phyloP scores from a whole-genome alignment of 2,329 filamentous ascomycete genomes.

The Ceratocystis colombiana region DNA sequence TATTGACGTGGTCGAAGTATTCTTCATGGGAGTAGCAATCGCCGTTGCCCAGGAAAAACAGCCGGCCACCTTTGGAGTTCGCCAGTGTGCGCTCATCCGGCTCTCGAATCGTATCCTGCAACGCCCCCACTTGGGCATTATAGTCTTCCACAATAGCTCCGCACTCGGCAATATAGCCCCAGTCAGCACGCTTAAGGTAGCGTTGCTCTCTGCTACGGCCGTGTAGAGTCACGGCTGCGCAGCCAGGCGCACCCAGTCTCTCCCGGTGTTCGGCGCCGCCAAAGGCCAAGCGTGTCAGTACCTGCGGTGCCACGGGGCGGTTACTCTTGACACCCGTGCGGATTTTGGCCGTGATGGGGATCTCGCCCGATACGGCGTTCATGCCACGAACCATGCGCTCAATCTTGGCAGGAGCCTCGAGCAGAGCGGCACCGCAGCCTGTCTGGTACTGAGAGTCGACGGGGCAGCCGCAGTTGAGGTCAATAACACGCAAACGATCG shows the following conservation, averaged over 20 bases:
- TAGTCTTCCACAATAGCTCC: slow-evolving; percentile 73
- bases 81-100: slow-evolving; percentile 65
- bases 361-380: slow-evolving; percentile 82
- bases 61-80: slow-evolving; percentile 53
- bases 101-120: slow-evolving; percentile 68
- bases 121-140: slow-evolving; percentile 54
- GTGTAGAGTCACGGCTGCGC: slow-evolving; percentile 91
- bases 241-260: slow-evolving; percentile 64
- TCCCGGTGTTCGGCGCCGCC: slow-evolving; percentile 64
- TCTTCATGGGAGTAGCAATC: slow-evolving; percentile 91
- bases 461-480: slow-evolving; percentile 93
- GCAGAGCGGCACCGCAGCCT: slow-evolving; percentile 79
- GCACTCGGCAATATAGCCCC: slow-evolving; percentile 87
- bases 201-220: slow-evolving; percentile 88
- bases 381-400: slow-evolving; percentile 94
- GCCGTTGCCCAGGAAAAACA: slow-evolving; percentile 93
- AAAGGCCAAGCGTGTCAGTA: slow-evolving; percentile 73
- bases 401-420: slow-evolving; percentile 79
- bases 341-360: slow-evolving; percentile 91
- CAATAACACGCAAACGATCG: slow-evolving; percentile 78
- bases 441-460: slow-evolving; percentile 87
- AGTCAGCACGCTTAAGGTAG: slow-evolving; percentile 87
- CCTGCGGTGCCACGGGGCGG: slow-evolving; percentile 66
- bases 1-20: slow-evolving; percentile 66
- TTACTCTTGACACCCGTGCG: slow-evolving; percentile 78